phyloP scores from a whole-genome alignment of 495 filamentous ascomycete species.

The Astrothelium macrocarpum region DNA sequence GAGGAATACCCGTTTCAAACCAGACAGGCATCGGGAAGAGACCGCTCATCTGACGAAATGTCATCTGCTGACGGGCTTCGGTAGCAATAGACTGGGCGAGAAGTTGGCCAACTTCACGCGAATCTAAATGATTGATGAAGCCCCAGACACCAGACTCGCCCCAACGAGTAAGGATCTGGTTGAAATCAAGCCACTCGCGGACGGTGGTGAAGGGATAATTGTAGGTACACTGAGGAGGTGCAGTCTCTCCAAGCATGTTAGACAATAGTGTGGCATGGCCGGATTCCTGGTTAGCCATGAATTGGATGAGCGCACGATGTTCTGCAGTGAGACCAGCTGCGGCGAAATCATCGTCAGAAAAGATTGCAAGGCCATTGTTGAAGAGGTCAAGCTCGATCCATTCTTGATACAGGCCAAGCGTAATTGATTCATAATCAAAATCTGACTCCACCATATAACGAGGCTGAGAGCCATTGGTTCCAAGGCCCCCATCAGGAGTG shows the following conservation, averaged over 20 bases:
- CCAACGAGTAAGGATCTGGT: conserved; percentile 73
- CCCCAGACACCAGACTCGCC: conserved; percentile 80
- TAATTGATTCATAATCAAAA: conserved; percentile 31
- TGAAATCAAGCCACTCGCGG: conserved; percentile 74
- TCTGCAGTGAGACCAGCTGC: conserved; percentile 56
- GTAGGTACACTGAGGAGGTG: conserved; percentile 68
- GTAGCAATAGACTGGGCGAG: conserved; percentile 68
- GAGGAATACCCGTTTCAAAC: conserved; percentile 73
- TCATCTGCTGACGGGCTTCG: conserved; percentile 82
- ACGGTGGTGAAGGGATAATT: conserved; percentile 74
- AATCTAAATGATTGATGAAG: conserved; percentile 72
- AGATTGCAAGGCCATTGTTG: conserved; percentile 64
- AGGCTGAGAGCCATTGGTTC: conserved; percentile 66
- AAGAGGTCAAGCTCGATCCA: conserved; percentile 86
- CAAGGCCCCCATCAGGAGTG: conserved; percentile 63
- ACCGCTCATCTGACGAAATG: conserved; percentile 78
- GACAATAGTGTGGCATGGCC: conserved; percentile 70
- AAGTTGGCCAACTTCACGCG: conserved; percentile 61
- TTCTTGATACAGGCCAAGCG: conserved; percentile 66
- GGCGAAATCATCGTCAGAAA: conserved; percentile 60
- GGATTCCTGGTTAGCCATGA: conserved; percentile 79
- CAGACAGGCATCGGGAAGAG: conserved; percentile 79
- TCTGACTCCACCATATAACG: conserved; percentile 49
- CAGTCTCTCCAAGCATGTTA: conserved; percentile 71
- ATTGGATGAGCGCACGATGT: conserved; percentile 63